Evolutionary conservation across 2,329 filamentous ascomycete species (phyloP), one percentile per base, ranked within the genome.

Genomic region (Amesomyces nigricolor): DNA sequence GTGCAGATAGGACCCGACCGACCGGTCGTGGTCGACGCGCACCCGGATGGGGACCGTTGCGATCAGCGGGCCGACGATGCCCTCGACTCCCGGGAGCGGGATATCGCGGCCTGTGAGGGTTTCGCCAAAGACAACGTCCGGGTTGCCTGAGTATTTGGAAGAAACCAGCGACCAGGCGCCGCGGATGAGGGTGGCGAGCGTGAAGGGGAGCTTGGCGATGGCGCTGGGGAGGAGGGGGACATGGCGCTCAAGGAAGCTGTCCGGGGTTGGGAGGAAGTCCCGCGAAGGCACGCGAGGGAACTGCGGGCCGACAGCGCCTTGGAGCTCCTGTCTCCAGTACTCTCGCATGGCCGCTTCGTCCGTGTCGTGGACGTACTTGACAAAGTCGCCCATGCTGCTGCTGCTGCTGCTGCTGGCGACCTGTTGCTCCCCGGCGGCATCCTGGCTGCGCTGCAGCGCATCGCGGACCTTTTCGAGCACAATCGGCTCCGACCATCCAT

Each of bases 91-190:
- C 1, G 47, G 51, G 8, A 62, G 29, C 1, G 59, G 35, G 1
- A 55, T 45, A 44, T 65, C 54, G 6, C 63, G 59, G 0, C 63
- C 63, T 3, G 57, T 57, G 16, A 62, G 53, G 8, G 75, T 69
- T 56, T 76, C 76, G 19, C 72, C 73, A 57, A 83, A 83, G 13
- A 83, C 71, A 6, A 83, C 71, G 55, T 85, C 81, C 26, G 71
- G 63, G 29, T 22, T 30, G 71, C 74, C 8, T 72, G 76, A 32
- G 63, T 83, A 80, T 22, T 74, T 70, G 0, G 78, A 76, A 0
- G 78, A 73, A 0, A 82, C 72, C 1, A 83, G 65, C 0, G 79
- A 79, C 80, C 81, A 85, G 0, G 79, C 81, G 22, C 77, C 78
- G n/a, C 80, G 74, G 30, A 85, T 78, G 1, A 81, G 68, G 0